A percentile compares a stretch with the other conserved stretches of the same genome.
These are phyloP conservation scores for Acanthamoeba lenticulata DNA, from an alignment of 208 protist species.

Conservation along the genomic window DNA sequence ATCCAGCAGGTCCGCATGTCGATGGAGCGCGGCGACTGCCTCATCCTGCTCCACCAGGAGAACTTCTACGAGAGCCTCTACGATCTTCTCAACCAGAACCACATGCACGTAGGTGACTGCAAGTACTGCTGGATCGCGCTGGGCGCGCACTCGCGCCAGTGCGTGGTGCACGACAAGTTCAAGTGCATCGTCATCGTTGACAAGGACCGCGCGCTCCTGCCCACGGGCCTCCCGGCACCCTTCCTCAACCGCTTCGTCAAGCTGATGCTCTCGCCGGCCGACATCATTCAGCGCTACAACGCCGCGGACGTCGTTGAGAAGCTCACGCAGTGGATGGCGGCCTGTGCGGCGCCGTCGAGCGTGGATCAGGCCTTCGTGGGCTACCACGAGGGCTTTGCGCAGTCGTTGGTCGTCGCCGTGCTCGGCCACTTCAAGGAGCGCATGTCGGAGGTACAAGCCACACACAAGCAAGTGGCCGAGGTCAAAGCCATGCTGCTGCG, in stretches of 20 bases:
- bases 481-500: not conserved
- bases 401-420: constrained; percentile 27
- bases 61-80: constrained; percentile 86
- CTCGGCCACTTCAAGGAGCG: not conserved
- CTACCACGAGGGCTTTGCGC: not conserved
- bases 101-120: constrained; percentile 71
- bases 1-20: constrained; percentile 75
- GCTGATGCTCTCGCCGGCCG: constrained; percentile 66
- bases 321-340: not conserved
- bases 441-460: not conserved
- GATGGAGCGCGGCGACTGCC: constrained; percentile 76
- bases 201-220: constrained; percentile 20
- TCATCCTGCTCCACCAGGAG: constrained; percentile 81
- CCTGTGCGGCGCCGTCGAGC: not conserved
- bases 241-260: constrained; percentile 86
- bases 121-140: constrained; percentile 75
- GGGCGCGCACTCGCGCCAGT: constrained; percentile 73
- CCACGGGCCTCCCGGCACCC: constrained; percentile 57
- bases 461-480: not conserved
- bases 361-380: constrained; percentile 27
- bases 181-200: constrained; percentile 75
- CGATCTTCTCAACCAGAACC: constrained; percentile 87
- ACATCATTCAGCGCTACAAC: not conserved
- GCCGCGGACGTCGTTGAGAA: not conserved
- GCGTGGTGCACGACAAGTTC: constrained; percentile 77